Evolutionary conservation across 768 basidiomycete genomes (phyloP), one percentile per base, ranked within the genome.

Genomic region (Pleurotus citrinopileatus): DNA sequence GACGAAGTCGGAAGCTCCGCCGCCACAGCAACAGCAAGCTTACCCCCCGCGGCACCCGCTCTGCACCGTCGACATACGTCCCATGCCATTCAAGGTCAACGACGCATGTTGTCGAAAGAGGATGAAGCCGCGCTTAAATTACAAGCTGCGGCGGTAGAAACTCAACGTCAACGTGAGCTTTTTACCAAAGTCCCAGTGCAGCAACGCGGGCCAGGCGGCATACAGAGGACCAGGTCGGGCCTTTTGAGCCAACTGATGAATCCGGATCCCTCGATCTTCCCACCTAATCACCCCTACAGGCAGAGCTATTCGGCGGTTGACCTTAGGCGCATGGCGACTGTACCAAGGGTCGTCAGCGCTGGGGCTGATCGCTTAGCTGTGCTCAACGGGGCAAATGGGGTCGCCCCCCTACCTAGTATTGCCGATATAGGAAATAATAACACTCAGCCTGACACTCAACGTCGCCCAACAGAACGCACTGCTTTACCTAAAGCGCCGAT

Each of bases 191-290:
- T 84, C 12, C 88, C 87, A 1, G 76, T 80, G 48, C 48, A 51
- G 19, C 48, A 15, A 12, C 70, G 78, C 25, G 86, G 83, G 27
- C 88, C 87, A 63, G 82, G 82, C 78, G 65, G 83, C 66, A 62
- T 82, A 68, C 54, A 62, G 25, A 43, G 58, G 51, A 72, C 77
- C 8, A 68, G 28, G 40, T 79, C 78, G 7, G 89, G 89, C 3
- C 66, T 88, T 38, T 69, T 91, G 52, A 81, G 81, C 23, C 82
- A 82, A 65, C 68, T 92, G 38, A 75, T 92, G 75, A 85, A 91
- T 58, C 90, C 89, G 0, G 79, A 86, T 61, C 84, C 85, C 17
- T 62, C 71, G 10, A 70, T 82, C 26, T 79, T 88, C 61, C 84
- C 86, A 4, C 65, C 68, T 1, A 76, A 72, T 36, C 86, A 85